Conservation (phyloP, 2,329 filamentous ascomycete species). For the Pseudophaeomoniella oleicola region DNA sequence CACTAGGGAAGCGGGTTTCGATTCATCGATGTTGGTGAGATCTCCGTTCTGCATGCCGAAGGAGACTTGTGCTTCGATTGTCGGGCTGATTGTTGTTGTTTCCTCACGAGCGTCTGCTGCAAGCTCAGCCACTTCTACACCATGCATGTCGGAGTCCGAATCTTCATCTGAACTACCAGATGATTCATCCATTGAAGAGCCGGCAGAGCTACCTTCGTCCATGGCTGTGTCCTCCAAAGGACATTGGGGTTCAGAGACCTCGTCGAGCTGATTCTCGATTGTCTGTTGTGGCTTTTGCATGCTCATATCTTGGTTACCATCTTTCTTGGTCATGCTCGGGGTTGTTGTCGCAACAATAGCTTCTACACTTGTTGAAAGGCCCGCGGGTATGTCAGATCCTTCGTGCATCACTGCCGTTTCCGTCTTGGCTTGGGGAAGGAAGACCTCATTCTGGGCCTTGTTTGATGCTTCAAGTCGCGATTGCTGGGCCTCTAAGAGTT, state of each 20-base stretch:
- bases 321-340: not conserved
- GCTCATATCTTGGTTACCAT: not conserved
- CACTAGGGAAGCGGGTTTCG: too few relatives aligned
- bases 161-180: not conserved
- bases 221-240: too few relatives aligned
- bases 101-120: not conserved
- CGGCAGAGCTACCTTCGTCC: not conserved
- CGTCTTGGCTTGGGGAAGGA: not conserved
- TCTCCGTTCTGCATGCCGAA: too few relatives aligned
- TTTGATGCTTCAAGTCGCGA: constrained; percentile 6
- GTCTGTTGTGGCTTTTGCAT: not conserved
- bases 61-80: too few relatives aligned
- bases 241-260: too few relatives aligned
- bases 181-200: not conserved
- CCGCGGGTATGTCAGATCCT: not conserved
- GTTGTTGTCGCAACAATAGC: not conserved
- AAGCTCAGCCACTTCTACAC: too few relatives aligned
- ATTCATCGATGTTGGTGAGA: not conserved
- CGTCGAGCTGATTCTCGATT: not conserved
- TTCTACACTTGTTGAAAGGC: not conserved
- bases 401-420: not conserved
- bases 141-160: too few relatives aligned
- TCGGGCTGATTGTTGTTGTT: not conserved
- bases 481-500: constrained; percentile 8
- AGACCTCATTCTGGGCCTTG: not conserved